A percentile compares a stretch with the other conserved stretches of the same genome.
Evolutionary conservation across 371 early-diverging fungal genomes (phyloP).

Genomic region (Rhizopus stolonifer): DNA sequence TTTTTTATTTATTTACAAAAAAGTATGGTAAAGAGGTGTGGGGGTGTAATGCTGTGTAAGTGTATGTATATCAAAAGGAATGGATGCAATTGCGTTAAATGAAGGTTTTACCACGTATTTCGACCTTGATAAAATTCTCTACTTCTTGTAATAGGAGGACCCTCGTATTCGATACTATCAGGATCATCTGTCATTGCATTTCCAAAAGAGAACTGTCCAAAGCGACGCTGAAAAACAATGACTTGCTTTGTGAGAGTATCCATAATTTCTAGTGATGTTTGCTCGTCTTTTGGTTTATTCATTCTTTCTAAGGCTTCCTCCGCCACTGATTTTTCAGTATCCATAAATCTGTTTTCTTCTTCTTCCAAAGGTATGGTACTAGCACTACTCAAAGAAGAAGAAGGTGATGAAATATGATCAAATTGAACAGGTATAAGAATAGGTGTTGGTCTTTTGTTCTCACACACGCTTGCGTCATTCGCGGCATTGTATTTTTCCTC

Average conservation of each 20-base stretch:
- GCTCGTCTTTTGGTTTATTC: slow-evolving; percentile 12
- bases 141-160: slow-evolving; percentile 5
- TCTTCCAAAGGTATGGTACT: slow-evolving; percentile 28
- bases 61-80: background rate
- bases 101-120: background rate
- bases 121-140: slow-evolving; percentile 3
- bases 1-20: slow-evolving; percentile 6
- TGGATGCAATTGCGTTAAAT: background rate
- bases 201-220: slow-evolving; percentile 31
- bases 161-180: slow-evolving; percentile 5
- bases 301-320: slow-evolving; percentile 27
- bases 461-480: background rate
- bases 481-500: slow-evolving; percentile 2
- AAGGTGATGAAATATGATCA: slow-evolving; percentile 21
- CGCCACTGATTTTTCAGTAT: slow-evolving; percentile 29
- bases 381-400: slow-evolving; percentile 35
- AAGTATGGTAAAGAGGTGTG: background rate
- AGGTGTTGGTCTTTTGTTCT: slow-evolving; percentile 22
- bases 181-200: slow-evolving; percentile 6
- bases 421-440: slow-evolving; percentile 32
- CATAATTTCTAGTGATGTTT: slow-evolving; percentile 47
- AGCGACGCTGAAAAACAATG: slow-evolving; percentile 43
- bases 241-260: slow-evolving; percentile 39
- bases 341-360: slow-evolving; percentile 1
- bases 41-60: background rate